Conservation (phyloP, 345 rosid genomes). For the Linum trigynum region DNA sequence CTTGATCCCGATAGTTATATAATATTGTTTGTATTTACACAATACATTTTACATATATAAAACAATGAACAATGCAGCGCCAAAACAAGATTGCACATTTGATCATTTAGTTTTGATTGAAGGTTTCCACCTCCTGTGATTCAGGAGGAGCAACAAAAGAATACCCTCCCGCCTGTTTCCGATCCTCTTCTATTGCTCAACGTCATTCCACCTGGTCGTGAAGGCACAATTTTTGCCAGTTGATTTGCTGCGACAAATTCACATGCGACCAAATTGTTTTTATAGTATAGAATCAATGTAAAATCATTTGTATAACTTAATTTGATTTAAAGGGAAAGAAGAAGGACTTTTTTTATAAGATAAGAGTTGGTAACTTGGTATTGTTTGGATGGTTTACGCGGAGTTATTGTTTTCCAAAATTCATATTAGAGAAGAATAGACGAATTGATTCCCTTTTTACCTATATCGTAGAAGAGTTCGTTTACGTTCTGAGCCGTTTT, state of each 20-base stretch:
- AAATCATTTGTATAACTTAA: no score
- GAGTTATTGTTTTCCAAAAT: neutral
- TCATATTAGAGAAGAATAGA: neutral
- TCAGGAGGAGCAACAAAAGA: conserved; percentile 46
- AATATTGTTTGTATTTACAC: no score
- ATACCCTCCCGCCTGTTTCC: conserved; percentile 37
- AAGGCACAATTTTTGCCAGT: conserved; percentile 51
- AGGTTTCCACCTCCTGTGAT: no score
- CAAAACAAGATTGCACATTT: no score
- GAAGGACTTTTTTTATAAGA: neutral
- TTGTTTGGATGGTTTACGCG: neutral
- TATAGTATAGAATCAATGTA: no score
- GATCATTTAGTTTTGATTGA: no score
- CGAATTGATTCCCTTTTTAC: conserved; percentile 17
- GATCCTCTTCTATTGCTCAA: conserved; percentile 26
- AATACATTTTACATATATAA: no score
- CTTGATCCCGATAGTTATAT: no score
- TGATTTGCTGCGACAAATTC: conserved; percentile 44
- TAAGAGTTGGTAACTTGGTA: no score
- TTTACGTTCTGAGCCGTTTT: conserved; percentile 65
- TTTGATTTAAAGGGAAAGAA: no score
- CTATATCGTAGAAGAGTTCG: conserved; percentile 68
- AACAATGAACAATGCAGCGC: no score
- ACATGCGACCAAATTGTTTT: no score
- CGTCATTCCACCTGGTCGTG: conserved; percentile 55